Evolutionary conservation across 2,329 filamentous ascomycete species (phyloP), one percentile per base, ranked within the genome.

Genomic region (Camptophora hylomeconis): DNA sequence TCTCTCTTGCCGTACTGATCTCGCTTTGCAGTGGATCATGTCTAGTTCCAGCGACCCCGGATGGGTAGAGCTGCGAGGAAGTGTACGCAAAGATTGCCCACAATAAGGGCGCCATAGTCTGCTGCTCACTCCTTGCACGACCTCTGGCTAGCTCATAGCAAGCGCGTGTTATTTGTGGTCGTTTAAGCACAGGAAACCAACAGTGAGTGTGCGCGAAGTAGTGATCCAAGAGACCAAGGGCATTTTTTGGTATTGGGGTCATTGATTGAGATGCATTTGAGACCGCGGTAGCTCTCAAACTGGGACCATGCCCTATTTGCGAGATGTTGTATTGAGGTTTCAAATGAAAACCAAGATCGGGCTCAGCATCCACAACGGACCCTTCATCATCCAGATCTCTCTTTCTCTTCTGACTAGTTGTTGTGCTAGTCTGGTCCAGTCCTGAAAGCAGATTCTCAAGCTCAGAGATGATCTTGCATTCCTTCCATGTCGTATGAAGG

Each of bases 181-280:
- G 71, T 26, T 69, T 63, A 15, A 65, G 56, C n/a, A 73, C 61
- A 0, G 69, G 69, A 17, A 74, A 59, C 69, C 69, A 74, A 15
- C 60, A 61, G 39, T 73, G 67, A 1, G 65, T 70, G 31, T 63
- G 62, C 0, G 66, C 60, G 37, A 72, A 72, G 40, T 72, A 73
- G 7, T 63, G 53, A 41, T 72, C 67, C 19, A 73, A 17, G 8
- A 31, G 24, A 10, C 19, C 22, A n/a, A 20, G 10, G 17, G 17
- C 26, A 24, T 31, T 26, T 8, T 16, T 2, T 10, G 29, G 29
- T 6, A 31, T 26, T 5, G 4, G 14, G 21, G n/a, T 13, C 11
- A 9, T 27, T 4, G n/a, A 18, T 13, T 11, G n/a, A 13, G 15
- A 24, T 25, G n/a, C n/a, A n/a, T n/a, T n/a, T n/a, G n/a, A n/a